phyloP scores from a whole-genome alignment of 768 basidiomycete species.

The Rhizopogon vesiculosus region DNA sequence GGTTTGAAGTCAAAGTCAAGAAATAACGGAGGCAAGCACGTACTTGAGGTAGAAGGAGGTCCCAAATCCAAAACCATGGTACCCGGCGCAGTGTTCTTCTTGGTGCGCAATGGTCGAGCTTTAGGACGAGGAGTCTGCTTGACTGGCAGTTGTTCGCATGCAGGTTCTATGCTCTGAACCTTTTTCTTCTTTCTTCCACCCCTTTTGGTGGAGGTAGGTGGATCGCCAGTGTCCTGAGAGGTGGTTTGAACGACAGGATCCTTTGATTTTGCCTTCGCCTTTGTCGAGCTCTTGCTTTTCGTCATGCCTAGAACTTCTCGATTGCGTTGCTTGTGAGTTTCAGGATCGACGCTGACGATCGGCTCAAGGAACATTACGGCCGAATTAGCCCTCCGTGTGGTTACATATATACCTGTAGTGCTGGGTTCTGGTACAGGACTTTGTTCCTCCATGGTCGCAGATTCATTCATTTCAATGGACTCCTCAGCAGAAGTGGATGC shows the following conservation, averaged over 20 bases:
- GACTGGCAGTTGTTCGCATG: not conserved
- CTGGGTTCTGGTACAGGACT: not conserved
- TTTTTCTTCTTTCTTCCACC: not conserved
- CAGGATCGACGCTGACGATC: constrained; percentile 16
- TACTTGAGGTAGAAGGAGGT: not conserved
- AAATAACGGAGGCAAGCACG: not conserved
- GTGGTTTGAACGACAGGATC: not conserved
- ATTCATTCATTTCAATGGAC: not conserved
- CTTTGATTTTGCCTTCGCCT: not conserved
- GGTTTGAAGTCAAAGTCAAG: not conserved
- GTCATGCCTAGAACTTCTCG: constrained; percentile 3
- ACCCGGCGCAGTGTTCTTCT: not conserved
- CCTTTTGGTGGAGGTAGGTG: not conserved
- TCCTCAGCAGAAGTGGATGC: not conserved
- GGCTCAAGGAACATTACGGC: constrained; percentile 25
- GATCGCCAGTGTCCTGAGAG: not conserved
- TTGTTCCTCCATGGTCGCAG: not conserved
- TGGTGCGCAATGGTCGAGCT: not conserved
- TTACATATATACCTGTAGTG: not conserved
- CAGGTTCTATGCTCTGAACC: not conserved
- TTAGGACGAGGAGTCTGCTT: not conserved
- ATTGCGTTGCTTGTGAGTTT: constrained; percentile 6
- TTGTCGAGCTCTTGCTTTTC: not conserved
- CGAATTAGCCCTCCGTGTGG: constrained; percentile 3
- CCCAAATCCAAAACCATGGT: not conserved